Conservation (phyloP, 139 green algal species). For the Volvox africanus region DNA sequence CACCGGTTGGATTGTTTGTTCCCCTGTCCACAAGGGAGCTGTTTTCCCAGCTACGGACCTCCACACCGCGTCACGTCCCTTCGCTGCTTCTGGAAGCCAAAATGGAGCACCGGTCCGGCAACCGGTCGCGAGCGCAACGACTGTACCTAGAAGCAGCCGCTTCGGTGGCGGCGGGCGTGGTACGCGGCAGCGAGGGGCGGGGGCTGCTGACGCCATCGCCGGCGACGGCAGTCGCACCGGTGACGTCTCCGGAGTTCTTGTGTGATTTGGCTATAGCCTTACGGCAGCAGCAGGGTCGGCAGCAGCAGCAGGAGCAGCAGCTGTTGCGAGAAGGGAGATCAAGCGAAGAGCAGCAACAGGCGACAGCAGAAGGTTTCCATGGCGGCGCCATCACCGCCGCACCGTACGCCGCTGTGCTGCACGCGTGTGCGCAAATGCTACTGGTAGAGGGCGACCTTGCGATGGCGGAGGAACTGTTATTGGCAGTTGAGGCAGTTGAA, state of each 20-base stretch:
- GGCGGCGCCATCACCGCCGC: background rate
- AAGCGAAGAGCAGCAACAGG: background rate
- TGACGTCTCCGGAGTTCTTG: background rate
- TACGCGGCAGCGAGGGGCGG: slow-evolving; percentile 17
- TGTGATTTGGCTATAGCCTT: background rate
- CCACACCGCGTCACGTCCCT: slow-evolving; percentile 17
- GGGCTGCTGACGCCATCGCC: background rate
- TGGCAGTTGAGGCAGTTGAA: slow-evolving; percentile 53
- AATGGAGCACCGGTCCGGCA: slow-evolving; percentile 54
- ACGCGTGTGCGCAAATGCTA: slow-evolving; percentile 40
- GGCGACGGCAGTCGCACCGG: background rate
- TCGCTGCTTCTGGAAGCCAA: slow-evolving; percentile 16
- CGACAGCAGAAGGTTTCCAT: background rate
- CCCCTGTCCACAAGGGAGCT: background rate
- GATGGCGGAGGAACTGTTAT: slow-evolving; percentile 55
- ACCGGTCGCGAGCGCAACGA: slow-evolving; percentile 19
- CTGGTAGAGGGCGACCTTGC: slow-evolving; percentile 40
- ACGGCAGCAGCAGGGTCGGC: background rate
- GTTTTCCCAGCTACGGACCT: background rate
- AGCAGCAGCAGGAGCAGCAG: background rate
- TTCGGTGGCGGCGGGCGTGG: slow-evolving; percentile 13
- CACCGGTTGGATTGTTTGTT: too few relatives aligned
- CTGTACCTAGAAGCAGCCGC: slow-evolving; percentile 26
- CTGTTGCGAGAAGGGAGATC: background rate
- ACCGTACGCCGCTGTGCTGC: slow-evolving; percentile 9